Base-by-base conservation (phyloP, 768 basidiomycete genomes). In the Boletus reticuloceps region DNA sequence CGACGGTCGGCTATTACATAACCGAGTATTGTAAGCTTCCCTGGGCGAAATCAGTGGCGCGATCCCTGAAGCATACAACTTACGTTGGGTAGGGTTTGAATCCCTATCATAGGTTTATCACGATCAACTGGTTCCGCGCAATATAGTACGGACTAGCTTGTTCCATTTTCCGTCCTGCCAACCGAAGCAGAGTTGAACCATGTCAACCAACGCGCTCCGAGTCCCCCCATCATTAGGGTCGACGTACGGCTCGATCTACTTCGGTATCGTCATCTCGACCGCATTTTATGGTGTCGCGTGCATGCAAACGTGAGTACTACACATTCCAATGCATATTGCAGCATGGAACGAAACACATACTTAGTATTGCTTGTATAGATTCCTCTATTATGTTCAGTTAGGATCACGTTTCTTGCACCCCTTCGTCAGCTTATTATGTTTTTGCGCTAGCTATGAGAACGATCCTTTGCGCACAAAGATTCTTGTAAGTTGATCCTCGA, bases 331-430 rank as follows among this genome's bases (percentile, higher is more conserved):
- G 8, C 7, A 6, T 38, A 43, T 31, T 7, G 29, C 17, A 34
- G 14, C 4, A 7, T 11, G 34, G 27, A 19, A 34, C 34, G 13
- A 36, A 7, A 13, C 5, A 13, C 4, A 14, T 22, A n/a, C 20
- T 17, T 10, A 13, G 27, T 27, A 29, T 29, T n/a, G 10, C 13
- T 25, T 13, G 16, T 5, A 16, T 16, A 60, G 59, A 32, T 59
- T 59, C 44, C 43, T 54, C 4, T 60, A 60, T 38, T 51, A 16
- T 25, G 20, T 50, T 1, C 41, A 58, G 60, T 62, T 10, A 7
- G 55, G 2, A 1, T 6, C 20, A 36, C 1, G 1, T 12, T 29
- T 34, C 4, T 11, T 4, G 4, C 9, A 1, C 6, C 19, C 6
- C 4, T 51, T 41, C 20, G 3, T 39, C 12, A 11, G 12, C 14